Conservation (phyloP, 176 grass and related monocot species). For the Oropetium thomaeum region DNA sequence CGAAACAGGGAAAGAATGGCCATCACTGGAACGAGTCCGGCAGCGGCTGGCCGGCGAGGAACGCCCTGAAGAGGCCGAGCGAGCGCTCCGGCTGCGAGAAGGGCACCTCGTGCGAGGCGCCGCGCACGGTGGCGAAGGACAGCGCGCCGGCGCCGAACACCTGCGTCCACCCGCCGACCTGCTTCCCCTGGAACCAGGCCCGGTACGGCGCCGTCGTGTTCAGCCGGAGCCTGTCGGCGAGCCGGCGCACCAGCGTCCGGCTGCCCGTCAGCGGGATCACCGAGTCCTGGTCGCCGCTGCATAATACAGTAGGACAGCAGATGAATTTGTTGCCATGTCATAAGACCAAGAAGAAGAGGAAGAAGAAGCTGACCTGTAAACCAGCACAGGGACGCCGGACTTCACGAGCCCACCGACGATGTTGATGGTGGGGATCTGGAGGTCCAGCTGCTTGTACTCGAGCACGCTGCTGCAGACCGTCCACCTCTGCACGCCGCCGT, state of each 20-base stretch:
- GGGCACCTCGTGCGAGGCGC: constrained; percentile 86
- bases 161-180: constrained; percentile 97
- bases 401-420: constrained; percentile 69
- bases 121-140: constrained; percentile 83
- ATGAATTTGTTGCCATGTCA: too few relatives aligned
- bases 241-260: constrained; percentile 62
- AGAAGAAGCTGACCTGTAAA: too few relatives aligned
- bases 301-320: too few relatives aligned
- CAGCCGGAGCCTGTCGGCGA: constrained; percentile 64
- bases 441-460: constrained; percentile 84
- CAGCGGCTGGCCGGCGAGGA: constrained; percentile 65
- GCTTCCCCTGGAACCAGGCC: constrained; percentile 95
- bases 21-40: constrained; percentile 70
- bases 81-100: constrained; percentile 97
- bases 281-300: constrained; percentile 93
- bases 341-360: too few relatives aligned
- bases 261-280: constrained; percentile 95
- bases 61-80: constrained; percentile 82
- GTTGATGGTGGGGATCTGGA: constrained; percentile 78
- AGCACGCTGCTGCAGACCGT: constrained; percentile 93
- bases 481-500: constrained; percentile 62
- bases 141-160: constrained; percentile 65
- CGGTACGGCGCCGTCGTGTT: constrained; percentile 72
- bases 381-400: constrained; percentile 65
- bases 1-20: too few relatives aligned